phyloP scores from a whole-genome alignment of 164 flowering plant genomes.

The Malania oleifera region DNA sequence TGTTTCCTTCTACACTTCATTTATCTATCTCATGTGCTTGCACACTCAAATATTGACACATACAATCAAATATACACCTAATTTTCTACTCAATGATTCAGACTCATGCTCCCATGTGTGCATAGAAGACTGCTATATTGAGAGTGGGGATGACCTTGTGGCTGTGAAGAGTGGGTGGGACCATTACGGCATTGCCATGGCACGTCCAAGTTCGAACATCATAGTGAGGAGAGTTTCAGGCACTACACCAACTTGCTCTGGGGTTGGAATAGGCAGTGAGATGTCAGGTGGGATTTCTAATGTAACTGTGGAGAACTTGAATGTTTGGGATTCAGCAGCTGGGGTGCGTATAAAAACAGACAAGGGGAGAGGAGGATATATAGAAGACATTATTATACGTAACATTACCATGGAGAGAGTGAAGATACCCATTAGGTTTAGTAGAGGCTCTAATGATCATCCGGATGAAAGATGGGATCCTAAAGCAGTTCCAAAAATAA shows the following conservation, averaged over 20 bases:
- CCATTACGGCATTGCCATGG: constrained; percentile 80
- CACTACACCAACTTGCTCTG: constrained; percentile 97
- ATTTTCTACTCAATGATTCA: constrained; percentile 20
- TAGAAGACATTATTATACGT: constrained; percentile 59
- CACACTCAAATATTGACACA: too few species aligned
- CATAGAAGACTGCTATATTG: constrained; percentile 95
- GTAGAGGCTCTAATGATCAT: constrained; percentile 93
- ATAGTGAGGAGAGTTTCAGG: constrained; percentile 78
- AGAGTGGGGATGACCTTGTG: constrained; percentile 98
- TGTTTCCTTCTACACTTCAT: neutral
- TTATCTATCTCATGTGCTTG: neutral
- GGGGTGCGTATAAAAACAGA: constrained; percentile 91
- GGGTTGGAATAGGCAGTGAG: constrained; percentile 96
- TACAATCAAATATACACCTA: too few species aligned
- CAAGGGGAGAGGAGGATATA: constrained; percentile 86
- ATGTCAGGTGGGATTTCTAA: constrained; percentile 98
- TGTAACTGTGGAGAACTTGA: constrained; percentile 56
- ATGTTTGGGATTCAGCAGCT: constrained; percentile 78
- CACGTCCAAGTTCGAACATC: constrained; percentile 83
- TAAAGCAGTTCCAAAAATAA: constrained; percentile 68
- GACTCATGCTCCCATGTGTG: constrained; percentile 86
- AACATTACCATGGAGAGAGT: constrained; percentile 74
- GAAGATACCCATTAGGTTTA: constrained; percentile 81
- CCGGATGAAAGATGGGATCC: constrained; percentile 90
- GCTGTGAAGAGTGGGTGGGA: constrained; percentile 99